Evolutionary conservation across 2,329 filamentous ascomycete species (phyloP).

Genomic region (Aspergillus aculeatus): DNA sequence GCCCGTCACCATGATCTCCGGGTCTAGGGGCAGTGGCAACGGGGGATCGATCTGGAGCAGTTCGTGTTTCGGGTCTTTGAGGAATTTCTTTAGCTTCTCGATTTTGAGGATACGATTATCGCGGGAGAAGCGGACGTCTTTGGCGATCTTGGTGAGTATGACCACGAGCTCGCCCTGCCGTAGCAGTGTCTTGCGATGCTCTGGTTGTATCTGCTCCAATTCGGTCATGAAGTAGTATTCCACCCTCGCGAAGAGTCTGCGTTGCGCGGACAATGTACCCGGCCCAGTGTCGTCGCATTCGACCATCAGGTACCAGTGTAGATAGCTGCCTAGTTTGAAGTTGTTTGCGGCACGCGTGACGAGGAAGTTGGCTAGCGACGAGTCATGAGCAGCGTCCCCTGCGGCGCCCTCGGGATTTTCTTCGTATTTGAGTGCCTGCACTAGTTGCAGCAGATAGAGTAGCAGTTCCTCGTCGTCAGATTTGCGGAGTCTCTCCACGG

Average conservation of each 20-base stretch:
- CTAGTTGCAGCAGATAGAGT: constrained; percentile 87
- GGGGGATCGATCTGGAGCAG: constrained; percentile 79
- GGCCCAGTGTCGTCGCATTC: constrained; percentile 84
- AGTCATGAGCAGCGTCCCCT: constrained; percentile 67
- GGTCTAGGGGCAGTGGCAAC: constrained; percentile 83
- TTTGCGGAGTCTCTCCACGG: constrained; percentile 86
- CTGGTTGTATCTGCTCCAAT: constrained; percentile 70
- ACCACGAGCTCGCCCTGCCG: constrained; percentile 88
- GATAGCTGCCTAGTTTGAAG: constrained; percentile 87
- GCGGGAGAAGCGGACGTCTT: constrained; percentile 78
- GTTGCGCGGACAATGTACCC: constrained; percentile 71
- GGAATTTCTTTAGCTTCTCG: constrained; percentile 77
- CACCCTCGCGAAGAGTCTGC: constrained; percentile 85
- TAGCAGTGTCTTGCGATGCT: constrained; percentile 71
- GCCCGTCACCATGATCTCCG: constrained; percentile 73
- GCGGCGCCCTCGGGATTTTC: constrained; percentile 64
- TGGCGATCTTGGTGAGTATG: constrained; percentile 82
- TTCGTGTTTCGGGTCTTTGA: constrained; percentile 89
- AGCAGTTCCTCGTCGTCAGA: constrained; percentile 89
- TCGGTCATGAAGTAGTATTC: constrained; percentile 96
- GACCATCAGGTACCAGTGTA: constrained; percentile 98
- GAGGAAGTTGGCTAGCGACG: constrained; percentile 83
- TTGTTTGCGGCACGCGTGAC: constrained; percentile 85
- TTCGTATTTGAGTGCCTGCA: constrained; percentile 94
- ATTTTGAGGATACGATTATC: constrained; percentile 77